Base-by-base conservation (phyloP, 371 early-diverging fungal species). In the Antonospora locustae region DNA sequence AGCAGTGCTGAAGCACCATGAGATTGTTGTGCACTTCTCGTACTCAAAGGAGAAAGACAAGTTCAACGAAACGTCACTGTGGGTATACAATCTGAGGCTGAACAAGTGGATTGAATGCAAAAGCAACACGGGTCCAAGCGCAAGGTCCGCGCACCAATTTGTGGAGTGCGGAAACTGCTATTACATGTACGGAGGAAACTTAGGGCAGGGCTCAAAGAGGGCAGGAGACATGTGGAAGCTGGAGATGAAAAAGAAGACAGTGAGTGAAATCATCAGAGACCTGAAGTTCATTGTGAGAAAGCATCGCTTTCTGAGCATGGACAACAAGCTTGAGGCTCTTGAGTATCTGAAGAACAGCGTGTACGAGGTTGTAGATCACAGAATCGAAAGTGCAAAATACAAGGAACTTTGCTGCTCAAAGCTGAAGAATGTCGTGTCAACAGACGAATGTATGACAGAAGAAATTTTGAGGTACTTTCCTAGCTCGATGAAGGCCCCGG, bases 171-270 rank as follows among this genome's bases (percentile, higher is more conserved):
- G 27, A 1, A 37, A 51, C 12, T 11, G 9, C 12, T 51, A 45
- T 27, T 50, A 58, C 30, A 4, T 58, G 16, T 58, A 45, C 30
- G 59, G 59, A 40, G 59, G 59, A n/a, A 58, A 58, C 38, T 22
- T 36, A 22, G 54, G 36, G 0, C 41, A 19, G 20, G 37, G 24
- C 1, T 50, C 50, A 44, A 32, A 34, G 19, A 50, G 59, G 4
- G 25, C 44, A 25, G 46, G 37, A 7, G 59, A 58, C 32, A 49
- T 58, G 29, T 58, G 59, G 59, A 37, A 16, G 14, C 28, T 58
- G 2, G 38, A 23, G 7, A 24, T 58, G 3, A 44, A 41, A 14
- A 51, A 51, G 36, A 30, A 22, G 25, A 46, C 22, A 19, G 19
- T 3, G 7, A n/a, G 52, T 7, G 45, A 44, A 25, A 41, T 49